Evolutionary conservation across 2,329 filamentous ascomycete genomes (phyloP).

Genomic region (Fusarium compactum): DNA sequence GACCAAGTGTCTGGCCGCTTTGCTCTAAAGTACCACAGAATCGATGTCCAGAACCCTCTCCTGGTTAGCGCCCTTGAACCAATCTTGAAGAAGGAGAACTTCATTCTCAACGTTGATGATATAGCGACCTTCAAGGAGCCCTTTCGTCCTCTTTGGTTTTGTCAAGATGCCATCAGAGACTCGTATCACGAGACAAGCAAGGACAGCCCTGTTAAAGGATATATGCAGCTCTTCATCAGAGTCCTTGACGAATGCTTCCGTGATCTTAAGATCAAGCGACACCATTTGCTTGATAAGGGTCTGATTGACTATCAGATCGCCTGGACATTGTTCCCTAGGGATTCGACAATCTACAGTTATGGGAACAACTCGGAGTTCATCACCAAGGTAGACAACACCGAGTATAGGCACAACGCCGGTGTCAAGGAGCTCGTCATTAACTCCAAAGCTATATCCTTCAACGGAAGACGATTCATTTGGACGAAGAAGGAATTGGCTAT

Average conservation of each 20-base stretch:
- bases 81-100: conserved; percentile 57
- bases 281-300: conserved; percentile 52
- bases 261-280: conserved; percentile 53
- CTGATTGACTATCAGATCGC: conserved; percentile 57
- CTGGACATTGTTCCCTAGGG: conserved; percentile 60
- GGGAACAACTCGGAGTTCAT: conserved; percentile 57
- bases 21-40: conserved; percentile 55
- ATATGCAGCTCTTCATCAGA: conserved; percentile 56
- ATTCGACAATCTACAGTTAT: conserved; percentile 55
- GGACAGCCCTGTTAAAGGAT: conserved; percentile 50
- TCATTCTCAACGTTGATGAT: conserved; percentile 55
- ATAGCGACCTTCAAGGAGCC: conserved; percentile 54
- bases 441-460: conserved; percentile 54
- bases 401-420: conserved; percentile 42
- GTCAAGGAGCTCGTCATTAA: conserved; percentile 44
- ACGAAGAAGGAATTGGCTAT: conserved; percentile 50
- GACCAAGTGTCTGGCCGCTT: conserved; percentile 54
- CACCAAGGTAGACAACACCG: conserved; percentile 53
- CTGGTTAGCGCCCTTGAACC: conserved; percentile 58
- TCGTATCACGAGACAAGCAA: conserved; percentile 47
- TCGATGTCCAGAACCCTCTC: conserved; percentile 58
- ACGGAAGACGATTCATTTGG: conserved; percentile 58
- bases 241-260: conserved; percentile 59
- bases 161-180: conserved; percentile 56
- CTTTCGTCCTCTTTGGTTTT: conserved; percentile 59